Evolutionary conservation across 768 basidiomycete genomes (phyloP), one percentile per base, ranked within the genome.

Genomic region (Rhizopogon salebrosus): DNA sequence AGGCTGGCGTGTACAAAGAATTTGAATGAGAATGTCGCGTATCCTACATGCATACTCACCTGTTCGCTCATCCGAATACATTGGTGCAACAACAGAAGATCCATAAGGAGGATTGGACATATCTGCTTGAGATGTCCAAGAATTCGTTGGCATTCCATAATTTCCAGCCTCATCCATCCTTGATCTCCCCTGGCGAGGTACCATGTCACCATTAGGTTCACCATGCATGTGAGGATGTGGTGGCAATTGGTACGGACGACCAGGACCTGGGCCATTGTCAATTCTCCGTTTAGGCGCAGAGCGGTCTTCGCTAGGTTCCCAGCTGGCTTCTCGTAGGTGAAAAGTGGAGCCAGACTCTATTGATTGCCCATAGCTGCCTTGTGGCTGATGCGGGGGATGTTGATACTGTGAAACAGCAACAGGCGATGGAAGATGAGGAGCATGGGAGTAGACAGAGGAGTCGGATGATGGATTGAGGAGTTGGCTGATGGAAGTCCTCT

Each of bases 301-400:
- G 57, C 65, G 69, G 64, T 62, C 67, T 56, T 69, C 72, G 48
- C 59, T 67, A 49, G 58, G 63, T 26, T 75, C 76, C 83, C 85
- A 86, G 60, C 68, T 81, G 5, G 85, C 85, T 10, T 82, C 79
- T 37, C 82, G 76, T n/a, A 86, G 77, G 60, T 79, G 75, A 59
- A 75, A 86, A 22, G 75, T 64, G 10, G 70, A 51, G 10, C 52
- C 57, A 31, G 69, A 60, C 1, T 67, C 69, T 10, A 60, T 62
- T 8, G 67, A 63, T 3, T 55, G 67, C 3, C 64, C 46, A 36
- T 70, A 70, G 22, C 59, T 61, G 13, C 43, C 46, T 16, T 63
- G 68, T 1, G 56, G 62, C 2, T 66, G 64, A 20, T 63, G 59
- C 4, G 57, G 62, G 10, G 59, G 57, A 49, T 70, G 68, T 14